Conservation (phyloP, 768 basidiomycete genomes). For the Mycena kentingensis region DNA sequence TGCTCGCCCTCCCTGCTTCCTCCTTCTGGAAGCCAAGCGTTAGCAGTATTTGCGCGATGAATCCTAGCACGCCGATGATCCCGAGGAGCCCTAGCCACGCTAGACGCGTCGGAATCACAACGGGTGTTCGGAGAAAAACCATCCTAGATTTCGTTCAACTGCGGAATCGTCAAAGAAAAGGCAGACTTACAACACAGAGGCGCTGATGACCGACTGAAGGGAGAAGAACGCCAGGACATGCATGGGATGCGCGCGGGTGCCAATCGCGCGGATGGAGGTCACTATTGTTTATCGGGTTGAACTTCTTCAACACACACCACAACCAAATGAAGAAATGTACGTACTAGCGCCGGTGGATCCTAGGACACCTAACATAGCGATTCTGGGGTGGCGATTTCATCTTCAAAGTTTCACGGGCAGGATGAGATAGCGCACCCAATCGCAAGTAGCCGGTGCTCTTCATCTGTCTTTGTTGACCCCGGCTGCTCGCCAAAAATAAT, state of each 20-base stretch:
- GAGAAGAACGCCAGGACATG: constrained; percentile 74
- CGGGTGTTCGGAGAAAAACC: constrained; percentile 37
- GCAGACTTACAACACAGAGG: constrained; percentile 35
- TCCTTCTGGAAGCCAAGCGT: constrained; percentile 66
- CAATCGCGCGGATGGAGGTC: constrained; percentile 61
- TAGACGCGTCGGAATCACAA: constrained; percentile 48
- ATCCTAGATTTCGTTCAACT: constrained; percentile 39
- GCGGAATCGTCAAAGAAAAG: background rate
- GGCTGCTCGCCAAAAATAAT: constrained; percentile 61
- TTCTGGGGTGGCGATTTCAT: constrained; percentile 35
- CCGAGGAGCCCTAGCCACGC: constrained; percentile 50
- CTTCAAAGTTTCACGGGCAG: background rate
- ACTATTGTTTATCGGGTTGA: constrained; percentile 26
- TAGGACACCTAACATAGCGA: constrained; percentile 65
- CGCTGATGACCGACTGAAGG: constrained; percentile 49
- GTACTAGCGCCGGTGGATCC: constrained; percentile 71
- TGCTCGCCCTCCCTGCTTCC: constrained; percentile 59
- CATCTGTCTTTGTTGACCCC: constrained; percentile 32
- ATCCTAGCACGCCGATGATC: constrained; percentile 56
- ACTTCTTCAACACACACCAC: background rate
- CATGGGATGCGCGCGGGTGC: constrained; percentile 72
- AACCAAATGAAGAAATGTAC: too few species aligned
- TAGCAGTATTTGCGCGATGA: constrained; percentile 54
- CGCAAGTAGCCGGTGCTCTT: constrained; percentile 53
- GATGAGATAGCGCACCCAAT: constrained; percentile 49